Evolutionary conservation across 345 rosid genomes (phyloP).

Genomic region (Isatis tinctoria): DNA sequence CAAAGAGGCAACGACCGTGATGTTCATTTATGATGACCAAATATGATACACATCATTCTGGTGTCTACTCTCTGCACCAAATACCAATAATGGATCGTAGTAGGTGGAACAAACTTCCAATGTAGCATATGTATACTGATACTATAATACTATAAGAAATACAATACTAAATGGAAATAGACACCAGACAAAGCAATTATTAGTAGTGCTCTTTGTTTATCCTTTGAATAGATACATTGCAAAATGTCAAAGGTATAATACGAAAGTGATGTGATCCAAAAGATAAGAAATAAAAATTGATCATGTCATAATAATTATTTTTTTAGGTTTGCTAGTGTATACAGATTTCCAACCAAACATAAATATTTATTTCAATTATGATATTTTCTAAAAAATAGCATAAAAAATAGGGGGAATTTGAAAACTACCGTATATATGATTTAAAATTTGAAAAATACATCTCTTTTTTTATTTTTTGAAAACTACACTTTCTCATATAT

Average conservation of each 20-base stretch:
- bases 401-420: no score
- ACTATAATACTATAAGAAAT: not conserved
- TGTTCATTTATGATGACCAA: slow-evolving; percentile 1
- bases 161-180: not conserved
- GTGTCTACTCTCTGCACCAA: slow-evolving; percentile 2
- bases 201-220: not conserved
- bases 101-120: slow-evolving; percentile 15
- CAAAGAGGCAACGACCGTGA: not conserved
- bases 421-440: no score
- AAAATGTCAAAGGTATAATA: not conserved
- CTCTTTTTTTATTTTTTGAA: no score
- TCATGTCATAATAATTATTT: not conserved
- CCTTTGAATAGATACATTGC: not conserved
- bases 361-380: not conserved
- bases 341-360: not conserved
- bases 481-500: no score
- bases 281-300: not conserved
- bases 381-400: not conserved
- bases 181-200: not conserved
- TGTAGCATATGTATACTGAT: not conserved
- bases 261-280: not conserved
- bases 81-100: slow-evolving; percentile 16
- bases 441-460: no score
- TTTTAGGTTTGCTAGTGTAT: not conserved
- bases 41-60: slow-evolving; percentile 4